Conservation (phyloP, 345 rosid species). For the Arabidopsis arenosa region DNA sequence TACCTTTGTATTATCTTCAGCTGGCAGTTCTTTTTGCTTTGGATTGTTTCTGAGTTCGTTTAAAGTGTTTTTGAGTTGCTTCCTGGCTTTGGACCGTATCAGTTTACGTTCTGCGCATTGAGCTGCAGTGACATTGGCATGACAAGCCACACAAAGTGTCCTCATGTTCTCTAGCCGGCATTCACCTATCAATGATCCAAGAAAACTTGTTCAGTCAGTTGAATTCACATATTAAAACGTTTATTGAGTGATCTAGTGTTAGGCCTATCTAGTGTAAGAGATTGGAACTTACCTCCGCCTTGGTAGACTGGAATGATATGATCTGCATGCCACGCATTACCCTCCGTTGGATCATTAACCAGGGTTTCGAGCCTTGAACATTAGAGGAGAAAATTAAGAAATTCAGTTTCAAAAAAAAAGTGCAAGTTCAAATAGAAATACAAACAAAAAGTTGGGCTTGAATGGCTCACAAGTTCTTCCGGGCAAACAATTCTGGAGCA, state of each 20-base stretch:
- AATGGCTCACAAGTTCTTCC: conserved; percentile 69
- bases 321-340: conserved; percentile 97
- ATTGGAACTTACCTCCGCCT: conserved; percentile 75
- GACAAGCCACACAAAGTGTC: conserved; percentile 94
- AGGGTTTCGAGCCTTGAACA: conserved; percentile 73
- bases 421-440: background rate
- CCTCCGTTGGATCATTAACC: conserved; percentile 76
- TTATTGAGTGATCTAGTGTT: conserved; percentile 1
- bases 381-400: background rate
- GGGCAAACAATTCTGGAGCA: conserved; percentile 71
- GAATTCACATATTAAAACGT: background rate
- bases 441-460: background rate
- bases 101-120: conserved; percentile 68
- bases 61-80: conserved; percentile 62
- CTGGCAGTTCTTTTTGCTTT: conserved; percentile 16
- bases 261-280: background rate
- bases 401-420: background rate
- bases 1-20: conserved; percentile 32
- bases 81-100: conserved; percentile 63
- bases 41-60: conserved; percentile 47
- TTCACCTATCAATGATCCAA: conserved; percentile 61
- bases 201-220: conserved; percentile 13
- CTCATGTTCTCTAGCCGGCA: conserved; percentile 93
- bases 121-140: conserved; percentile 71
- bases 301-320: conserved; percentile 86